Base-by-base conservation (phyloP, 257 asterid species). In the Ilex asprella region DNA sequence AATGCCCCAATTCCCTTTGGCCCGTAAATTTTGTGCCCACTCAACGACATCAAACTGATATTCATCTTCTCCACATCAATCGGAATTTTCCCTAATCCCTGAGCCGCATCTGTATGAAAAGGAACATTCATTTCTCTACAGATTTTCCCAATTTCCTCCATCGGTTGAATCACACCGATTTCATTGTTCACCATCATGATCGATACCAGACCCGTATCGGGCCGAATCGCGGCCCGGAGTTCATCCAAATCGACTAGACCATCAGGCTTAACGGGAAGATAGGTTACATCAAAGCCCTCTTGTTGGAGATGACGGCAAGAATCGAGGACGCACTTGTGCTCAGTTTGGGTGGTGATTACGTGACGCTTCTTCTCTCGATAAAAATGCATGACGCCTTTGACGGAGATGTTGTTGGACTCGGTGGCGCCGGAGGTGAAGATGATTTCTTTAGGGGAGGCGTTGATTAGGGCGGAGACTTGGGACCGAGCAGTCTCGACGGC, bases 111-210 rank as follows among this genome's bases (percentile, higher is more conserved):
- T 0, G 97, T 93, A 31, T 89, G 99, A 47, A 93, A 72, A 15
- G 94, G 95, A 51, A 93, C 87, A 43, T 69, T 81, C 68, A 73
- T 75, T 65, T 93, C 97, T 72, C 82, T 93, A 64, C 99, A 89
- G 0, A 93, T 89, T 70, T 71, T 78, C 46, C 97, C 97, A 44
- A 93, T 93, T 73, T 89, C 97, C 60, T 68, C 92, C 72, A 93
- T 80, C 0, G 94, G 95, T n/a, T 89, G 99, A 39, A 93, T 82
- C 39, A 93, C 99, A 13, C 99, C 99, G 10, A 93, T 93, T 80
- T 93, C 99, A 53, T 93, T 93, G 67, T 93, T 93, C 67, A 93
- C 99, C 97, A 93, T 87, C 97, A 93, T 93, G 27, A 89, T 82
- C 3, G 97, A 93, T 14, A 93, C 73, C 52, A 93, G 76, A 0